phyloP scores from a whole-genome alignment of 2,329 filamentous ascomycete genomes.

The Colletotrichum sp. region DNA sequence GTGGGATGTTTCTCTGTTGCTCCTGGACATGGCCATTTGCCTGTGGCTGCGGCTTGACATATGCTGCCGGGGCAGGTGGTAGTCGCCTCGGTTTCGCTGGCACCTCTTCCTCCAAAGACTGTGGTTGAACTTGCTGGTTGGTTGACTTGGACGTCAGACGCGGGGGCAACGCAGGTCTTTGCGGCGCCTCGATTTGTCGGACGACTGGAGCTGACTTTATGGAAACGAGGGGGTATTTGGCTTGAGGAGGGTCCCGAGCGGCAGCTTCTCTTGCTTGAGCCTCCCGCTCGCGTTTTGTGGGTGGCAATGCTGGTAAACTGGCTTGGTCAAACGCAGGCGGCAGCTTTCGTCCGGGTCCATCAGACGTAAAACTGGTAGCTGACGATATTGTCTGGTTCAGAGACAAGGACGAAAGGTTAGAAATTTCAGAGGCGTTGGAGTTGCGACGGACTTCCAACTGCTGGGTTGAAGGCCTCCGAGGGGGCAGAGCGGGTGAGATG shows the following conservation, averaged over 20 bases:
- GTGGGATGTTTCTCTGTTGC: slow-evolving; percentile 16
- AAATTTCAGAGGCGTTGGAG: slow-evolving; percentile 64
- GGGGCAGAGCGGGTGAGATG: slow-evolving; percentile 53
- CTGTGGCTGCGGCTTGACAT: slow-evolving; percentile 2
- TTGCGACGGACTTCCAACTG: slow-evolving; percentile 50
- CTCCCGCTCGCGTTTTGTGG: slow-evolving; percentile 59
- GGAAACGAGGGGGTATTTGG: slow-evolving; percentile 37
- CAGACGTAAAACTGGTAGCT: slow-evolving; percentile 52
- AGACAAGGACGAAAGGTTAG: slow-evolving; percentile 58
- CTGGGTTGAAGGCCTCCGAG: slow-evolving; percentile 53
- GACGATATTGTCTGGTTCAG: slow-evolving; percentile 50
- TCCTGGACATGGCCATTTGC: slow-evolving; percentile 26
- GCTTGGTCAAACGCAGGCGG: slow-evolving; percentile 61
- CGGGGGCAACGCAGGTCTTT: slow-evolving; percentile 51
- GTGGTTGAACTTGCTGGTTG: slow-evolving; percentile 26
- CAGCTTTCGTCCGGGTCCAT: slow-evolving; percentile 51
- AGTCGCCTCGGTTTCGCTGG: slow-evolving; percentile 16
- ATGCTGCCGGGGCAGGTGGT: slow-evolving; percentile 16
- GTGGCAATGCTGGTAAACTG: slow-evolving; percentile 63
- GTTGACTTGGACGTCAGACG: slow-evolving; percentile 55
- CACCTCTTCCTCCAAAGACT: not conserved
- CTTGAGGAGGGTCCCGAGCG: slow-evolving; percentile 17
- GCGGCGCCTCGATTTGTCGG: slow-evolving; percentile 34
- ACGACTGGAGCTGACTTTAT: slow-evolving; percentile 42
- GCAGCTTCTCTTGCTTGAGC: slow-evolving; percentile 39